These are phyloP conservation scores for Sporothrix euskadiensis DNA, from an alignment of 2,329 filamentous ascomycete genomes.

Conservation along the genomic window DNA sequence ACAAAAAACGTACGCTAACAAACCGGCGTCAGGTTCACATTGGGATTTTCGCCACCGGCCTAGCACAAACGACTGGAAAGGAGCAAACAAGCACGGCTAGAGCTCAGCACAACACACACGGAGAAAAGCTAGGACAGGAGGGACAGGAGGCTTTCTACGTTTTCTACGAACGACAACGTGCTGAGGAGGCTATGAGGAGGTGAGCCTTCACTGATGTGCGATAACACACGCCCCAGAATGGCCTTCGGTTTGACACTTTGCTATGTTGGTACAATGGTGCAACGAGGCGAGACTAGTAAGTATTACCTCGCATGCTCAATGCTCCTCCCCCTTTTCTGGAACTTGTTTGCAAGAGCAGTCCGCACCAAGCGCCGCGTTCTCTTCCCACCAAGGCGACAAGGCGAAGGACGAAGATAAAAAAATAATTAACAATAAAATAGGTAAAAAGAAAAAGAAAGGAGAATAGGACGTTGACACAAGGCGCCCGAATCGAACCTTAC, in stretches of 20 bases:
- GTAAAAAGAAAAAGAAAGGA: neutral
- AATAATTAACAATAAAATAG: neutral
- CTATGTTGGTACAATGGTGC: neutral
- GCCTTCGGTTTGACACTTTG: neutral
- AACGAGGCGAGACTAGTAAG: neutral
- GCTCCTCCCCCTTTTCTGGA: neutral
- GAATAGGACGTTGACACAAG: neutral
- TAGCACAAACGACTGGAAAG: neutral
- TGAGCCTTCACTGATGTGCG: neutral
- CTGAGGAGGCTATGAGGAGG: conserved; percentile 4
- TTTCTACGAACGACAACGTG: neutral
- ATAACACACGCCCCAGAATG: neutral
- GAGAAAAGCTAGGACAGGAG: neutral
- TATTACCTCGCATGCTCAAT: neutral
- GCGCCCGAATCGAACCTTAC: neutral
- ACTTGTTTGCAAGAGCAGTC: neutral
- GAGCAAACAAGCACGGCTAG: neutral
- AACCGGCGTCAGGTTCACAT: neutral
- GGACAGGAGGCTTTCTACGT: neutral
- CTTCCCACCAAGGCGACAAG: neutral
- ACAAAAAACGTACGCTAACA: neutral
- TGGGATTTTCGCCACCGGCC: neutral
- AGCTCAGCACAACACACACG: neutral
- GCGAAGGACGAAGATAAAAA: neutral
- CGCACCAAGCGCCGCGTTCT: neutral